Base-by-base conservation (phyloP, 305 asterid species). In the Fraxinus velutina region DNA sequence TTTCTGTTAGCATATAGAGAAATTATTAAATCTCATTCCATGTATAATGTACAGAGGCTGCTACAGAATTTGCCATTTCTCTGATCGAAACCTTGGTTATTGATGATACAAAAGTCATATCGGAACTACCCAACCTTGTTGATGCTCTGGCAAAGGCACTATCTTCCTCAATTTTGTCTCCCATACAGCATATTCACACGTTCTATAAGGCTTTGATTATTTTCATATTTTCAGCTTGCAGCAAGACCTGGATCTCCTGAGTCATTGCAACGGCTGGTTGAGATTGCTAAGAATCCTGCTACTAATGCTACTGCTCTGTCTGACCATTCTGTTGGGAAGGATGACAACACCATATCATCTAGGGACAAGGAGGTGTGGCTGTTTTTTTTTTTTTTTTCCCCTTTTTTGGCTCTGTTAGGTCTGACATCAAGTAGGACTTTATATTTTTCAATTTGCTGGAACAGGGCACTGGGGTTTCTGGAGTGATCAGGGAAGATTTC, bases 191-290 rank as follows among this genome's bases (percentile, higher is more conserved):
- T 79, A 8, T 6, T 22, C 52, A 79, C 13, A 39, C 17, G 15
- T 76, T 64, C 73, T 77, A 64, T 34, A 68, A 34, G 80, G 74
- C 84, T 52, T 88, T 87, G 83, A 90, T 24, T 73, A 32, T 37
- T 81, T 80, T 78, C 42, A 37, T 22, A 76, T 71, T 70, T 83
- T 74, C 93, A 96, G 99, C 89, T 96, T 82, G 99, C 99, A 27
- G 90, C 96, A 82, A 91, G 98, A 86, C 98, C 99, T 84, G 99
- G 97, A 57, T 92, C 98, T 87, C 99, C 98, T 0, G 97, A 96
- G 86, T 90, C 97, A 68, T 87, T 96, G 85, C 97, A 91, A 75
- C 95, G 89, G 87, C 91, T 96, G 83, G 91, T 96, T 88, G 99
- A 96, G 89, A 91, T 93, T 83, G 99, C 96, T 21, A 96, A 95